Conservation (phyloP, 148 eudicot species). For the Chenopodium berlandieri region DNA sequence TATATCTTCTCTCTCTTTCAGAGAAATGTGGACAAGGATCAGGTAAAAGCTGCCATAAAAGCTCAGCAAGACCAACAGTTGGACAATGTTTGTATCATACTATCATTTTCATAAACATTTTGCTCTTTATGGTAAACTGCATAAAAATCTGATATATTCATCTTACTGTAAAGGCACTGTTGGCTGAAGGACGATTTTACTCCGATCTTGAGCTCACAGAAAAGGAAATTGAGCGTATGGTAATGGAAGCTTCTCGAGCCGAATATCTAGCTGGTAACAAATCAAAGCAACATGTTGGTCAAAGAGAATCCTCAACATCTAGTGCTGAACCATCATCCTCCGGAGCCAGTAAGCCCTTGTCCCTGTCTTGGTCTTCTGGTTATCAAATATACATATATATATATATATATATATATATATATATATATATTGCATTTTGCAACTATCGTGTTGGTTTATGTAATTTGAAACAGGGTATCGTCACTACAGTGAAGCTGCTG, state of each 20-base stretch:
- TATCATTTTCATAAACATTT: background rate
- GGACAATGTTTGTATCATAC: constrained; percentile 58
- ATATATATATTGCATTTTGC: background rate
- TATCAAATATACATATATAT: background rate
- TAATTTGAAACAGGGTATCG: background rate
- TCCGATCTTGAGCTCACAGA: constrained; percentile 98
- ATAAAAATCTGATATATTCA: background rate
- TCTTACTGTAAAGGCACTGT: constrained; percentile 57
- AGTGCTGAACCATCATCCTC: constrained; percentile 98
- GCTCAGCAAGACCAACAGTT: constrained; percentile 99
- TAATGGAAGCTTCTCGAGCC: constrained; percentile 93
- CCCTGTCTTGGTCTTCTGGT: background rate
- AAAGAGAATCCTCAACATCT: constrained; percentile 74
- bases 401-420: too few relatives aligned
- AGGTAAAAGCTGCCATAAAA: constrained; percentile 95
- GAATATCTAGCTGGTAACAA: constrained; percentile 75
- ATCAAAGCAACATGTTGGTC: constrained; percentile 62
- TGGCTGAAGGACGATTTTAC: constrained; percentile 94
- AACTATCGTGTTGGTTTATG: background rate
- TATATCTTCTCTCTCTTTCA: constrained; percentile 30
- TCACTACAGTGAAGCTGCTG: background rate
- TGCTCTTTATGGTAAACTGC: background rate
- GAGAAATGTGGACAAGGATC: constrained; percentile 85
- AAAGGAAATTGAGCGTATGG: constrained; percentile 98
- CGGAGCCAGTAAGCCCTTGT: constrained; percentile 75